Conservation (phyloP, 2,329 filamentous ascomycete species). For the Fusarium anguioides region DNA sequence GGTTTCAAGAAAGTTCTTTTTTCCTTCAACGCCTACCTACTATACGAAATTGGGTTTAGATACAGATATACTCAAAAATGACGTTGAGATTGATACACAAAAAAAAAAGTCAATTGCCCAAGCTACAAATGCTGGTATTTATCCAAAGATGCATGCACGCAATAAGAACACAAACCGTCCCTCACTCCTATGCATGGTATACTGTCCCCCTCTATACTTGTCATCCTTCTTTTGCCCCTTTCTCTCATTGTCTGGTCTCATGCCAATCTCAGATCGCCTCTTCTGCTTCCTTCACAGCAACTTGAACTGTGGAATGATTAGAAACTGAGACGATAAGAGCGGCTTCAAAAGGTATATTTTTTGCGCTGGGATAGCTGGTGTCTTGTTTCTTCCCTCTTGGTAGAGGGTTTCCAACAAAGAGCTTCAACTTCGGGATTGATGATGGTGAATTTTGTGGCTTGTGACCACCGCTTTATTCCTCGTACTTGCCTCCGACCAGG, state of each 20-base stretch:
- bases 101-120: conserved; percentile 45
- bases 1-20: background rate
- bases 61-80: background rate
- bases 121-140: conserved; percentile 47
- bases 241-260: conserved; percentile 2
- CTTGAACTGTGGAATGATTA: conserved; percentile 31
- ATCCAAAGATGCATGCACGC: conserved; percentile 43
- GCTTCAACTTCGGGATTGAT: background rate
- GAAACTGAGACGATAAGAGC: conserved; percentile 19
- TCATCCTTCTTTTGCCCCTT: conserved; percentile 6
- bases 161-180: conserved; percentile 42
- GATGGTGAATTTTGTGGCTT: background rate
- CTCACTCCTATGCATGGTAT: conserved; percentile 43
- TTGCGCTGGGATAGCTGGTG: background rate
- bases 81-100: conserved; percentile 18
- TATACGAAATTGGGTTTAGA: background rate
- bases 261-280: conserved; percentile 22
- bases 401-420: background rate
- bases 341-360: background rate
- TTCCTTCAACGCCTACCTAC: background rate
- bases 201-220: conserved; percentile 37
- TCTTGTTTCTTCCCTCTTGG: background rate
- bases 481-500: conserved; percentile 71
- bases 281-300: conserved; percentile 28
- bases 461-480: conserved; percentile 63